Evolutionary conservation across 163 green algal species (phyloP).

Genomic region (Scenedesmus sp.): DNA sequence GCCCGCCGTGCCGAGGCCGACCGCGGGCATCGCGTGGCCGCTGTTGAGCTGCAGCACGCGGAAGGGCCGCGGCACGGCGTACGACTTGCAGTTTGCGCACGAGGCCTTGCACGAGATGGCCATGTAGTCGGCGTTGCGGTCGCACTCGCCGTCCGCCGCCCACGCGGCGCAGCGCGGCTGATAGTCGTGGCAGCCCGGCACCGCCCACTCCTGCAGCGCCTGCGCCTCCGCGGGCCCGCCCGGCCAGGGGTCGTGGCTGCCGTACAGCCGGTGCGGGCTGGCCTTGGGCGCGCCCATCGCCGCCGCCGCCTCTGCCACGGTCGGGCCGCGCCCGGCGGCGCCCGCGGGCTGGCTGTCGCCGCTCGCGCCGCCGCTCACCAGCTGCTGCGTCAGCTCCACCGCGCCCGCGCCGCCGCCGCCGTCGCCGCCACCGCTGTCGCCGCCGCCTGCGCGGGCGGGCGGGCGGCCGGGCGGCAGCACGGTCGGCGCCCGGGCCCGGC

Average conservation of each 20-base stretch:
- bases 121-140: slow-evolving; percentile 43
- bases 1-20: slow-evolving; percentile 84
- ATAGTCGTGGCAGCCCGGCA: slow-evolving; percentile 14
- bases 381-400: slow-evolving; percentile 14
- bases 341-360: not conserved
- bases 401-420: not conserved
- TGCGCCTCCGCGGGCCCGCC: too few relatives aligned
- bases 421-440: too few relatives aligned
- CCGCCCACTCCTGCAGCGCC: slow-evolving; percentile 20
- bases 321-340: too few relatives aligned
- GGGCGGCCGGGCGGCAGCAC: too few relatives aligned
- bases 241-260: slow-evolving; percentile 19
- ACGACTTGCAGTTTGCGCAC: slow-evolving; percentile 32
- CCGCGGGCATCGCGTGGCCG: slow-evolving; percentile 69
- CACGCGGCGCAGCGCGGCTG: slow-evolving; percentile 31
- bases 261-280: slow-evolving; percentile 3
- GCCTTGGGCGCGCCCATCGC: not conserved
- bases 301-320: too few relatives aligned
- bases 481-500: too few relatives aligned
- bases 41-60: slow-evolving; percentile 52
- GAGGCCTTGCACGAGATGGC: slow-evolving; percentile 22
- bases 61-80: slow-evolving; percentile 8
- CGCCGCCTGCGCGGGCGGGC: too few relatives aligned
- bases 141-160: slow-evolving; percentile 32
- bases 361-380: slow-evolving; percentile 1